Evolutionary conservation across 2,329 filamentous ascomycete species (phyloP).

Genomic region (Biscogniauxia sp.): DNA sequence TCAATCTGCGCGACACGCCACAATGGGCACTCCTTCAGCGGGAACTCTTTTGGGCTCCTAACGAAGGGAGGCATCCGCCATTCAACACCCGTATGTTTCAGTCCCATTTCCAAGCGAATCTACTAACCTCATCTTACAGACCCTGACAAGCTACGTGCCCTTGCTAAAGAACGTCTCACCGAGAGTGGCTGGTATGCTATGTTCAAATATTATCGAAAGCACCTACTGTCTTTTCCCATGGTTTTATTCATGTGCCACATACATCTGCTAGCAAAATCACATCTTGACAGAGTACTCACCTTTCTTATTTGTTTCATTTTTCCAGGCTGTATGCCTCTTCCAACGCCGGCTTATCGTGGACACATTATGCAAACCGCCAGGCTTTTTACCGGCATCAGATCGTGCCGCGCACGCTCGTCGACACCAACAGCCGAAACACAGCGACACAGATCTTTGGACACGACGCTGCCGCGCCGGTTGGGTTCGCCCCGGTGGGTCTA

Average conservation of each 20-base stretch:
- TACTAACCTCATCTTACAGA: constrained; percentile 34
- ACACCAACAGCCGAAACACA: constrained; percentile 59
- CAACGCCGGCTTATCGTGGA: constrained; percentile 53
- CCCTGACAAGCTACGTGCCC: constrained; percentile 56
- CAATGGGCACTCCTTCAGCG: constrained; percentile 29
- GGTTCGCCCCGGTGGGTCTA: constrained; percentile 64
- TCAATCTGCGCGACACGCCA: constrained; percentile 23
- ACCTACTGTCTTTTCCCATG: not conserved
- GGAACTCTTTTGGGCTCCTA: constrained; percentile 28
- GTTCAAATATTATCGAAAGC: too few species aligned
- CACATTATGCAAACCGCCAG: constrained; percentile 56
- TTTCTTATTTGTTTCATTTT: not conserved
- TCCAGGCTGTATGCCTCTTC: constrained; percentile 53
- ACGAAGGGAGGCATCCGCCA: constrained; percentile 25
- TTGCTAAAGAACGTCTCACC: constrained; percentile 54
- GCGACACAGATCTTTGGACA: constrained; percentile 59
- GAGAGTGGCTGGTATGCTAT: constrained; percentile 50
- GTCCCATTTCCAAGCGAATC: not conserved
- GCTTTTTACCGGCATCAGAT: constrained; percentile 64
- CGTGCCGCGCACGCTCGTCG: constrained; percentile 59
- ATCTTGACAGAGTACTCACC: not conserved
- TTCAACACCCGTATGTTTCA: constrained; percentile 25
- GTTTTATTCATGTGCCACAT: not conserved
- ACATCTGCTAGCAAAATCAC: not conserved
- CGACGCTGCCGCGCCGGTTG: constrained; percentile 56